A percentile compares a stretch with the other conserved stretches of the same genome.
phyloP scores from a whole-genome alignment of 2,329 filamentous ascomycete genomes.

The Paecilomyces sp. region DNA sequence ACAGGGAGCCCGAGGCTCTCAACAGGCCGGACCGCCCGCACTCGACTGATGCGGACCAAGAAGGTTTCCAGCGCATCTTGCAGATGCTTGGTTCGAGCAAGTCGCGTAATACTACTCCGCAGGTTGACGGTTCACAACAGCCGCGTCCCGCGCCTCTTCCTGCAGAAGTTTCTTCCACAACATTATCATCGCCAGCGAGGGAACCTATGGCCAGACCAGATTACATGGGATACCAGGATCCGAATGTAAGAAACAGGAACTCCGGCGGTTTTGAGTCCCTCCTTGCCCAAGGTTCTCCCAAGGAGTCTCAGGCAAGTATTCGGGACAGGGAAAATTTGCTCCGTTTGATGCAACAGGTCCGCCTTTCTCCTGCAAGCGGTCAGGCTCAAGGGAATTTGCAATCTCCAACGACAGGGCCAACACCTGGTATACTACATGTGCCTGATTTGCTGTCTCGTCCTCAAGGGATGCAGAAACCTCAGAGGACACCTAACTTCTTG shows the following conservation, averaged over 20 bases:
- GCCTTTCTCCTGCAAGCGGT: constrained; percentile 20
- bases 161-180: constrained; percentile 17
- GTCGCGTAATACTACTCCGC: constrained; percentile 38
- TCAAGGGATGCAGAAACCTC: constrained; percentile 24
- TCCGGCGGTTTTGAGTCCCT: constrained; percentile 21
- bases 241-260: constrained; percentile 14
- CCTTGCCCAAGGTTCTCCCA: constrained; percentile 24
- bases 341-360: constrained; percentile 65
- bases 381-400: constrained; percentile 17
- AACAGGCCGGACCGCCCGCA: constrained; percentile 29
- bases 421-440: constrained; percentile 27
- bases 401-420: constrained; percentile 21
- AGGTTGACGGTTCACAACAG: constrained; percentile 27
- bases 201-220: constrained; percentile 24
- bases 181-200: constrained; percentile 24
- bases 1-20: constrained; percentile 24
- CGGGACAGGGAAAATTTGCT: constrained; percentile 79
- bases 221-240: constrained; percentile 20
- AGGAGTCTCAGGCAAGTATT: constrained; percentile 40
- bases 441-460: constrained; percentile 27
- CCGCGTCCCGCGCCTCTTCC: constrained; percentile 23
- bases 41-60: constrained; percentile 61
- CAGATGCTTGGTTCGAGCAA: constrained; percentile 64
- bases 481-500: constrained; percentile 31
- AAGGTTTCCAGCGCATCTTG: constrained; percentile 76